Conservation (phyloP, 2,329 filamentous ascomycete genomes). For the Hypoxylon sp. region DNA sequence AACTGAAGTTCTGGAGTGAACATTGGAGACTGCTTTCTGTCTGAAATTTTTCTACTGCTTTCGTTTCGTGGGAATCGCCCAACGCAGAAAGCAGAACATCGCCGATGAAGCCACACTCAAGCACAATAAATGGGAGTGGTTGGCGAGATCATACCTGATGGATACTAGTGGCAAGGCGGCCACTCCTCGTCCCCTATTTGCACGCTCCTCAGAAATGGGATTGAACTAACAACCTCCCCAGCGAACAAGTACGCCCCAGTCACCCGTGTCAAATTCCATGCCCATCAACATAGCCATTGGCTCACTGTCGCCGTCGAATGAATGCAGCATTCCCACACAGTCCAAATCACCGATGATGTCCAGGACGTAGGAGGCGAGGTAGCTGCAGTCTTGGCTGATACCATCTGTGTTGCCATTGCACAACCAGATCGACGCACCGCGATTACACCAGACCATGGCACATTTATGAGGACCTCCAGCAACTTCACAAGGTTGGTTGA, state of each 20-base stretch:
- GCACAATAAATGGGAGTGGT: neutral
- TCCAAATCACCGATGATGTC: slow-evolving; percentile 20
- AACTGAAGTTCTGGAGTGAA: neutral
- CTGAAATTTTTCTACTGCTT: neutral
- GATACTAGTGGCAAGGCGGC: neutral
- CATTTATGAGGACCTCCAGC: slow-evolving; percentile 31
- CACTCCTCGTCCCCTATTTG: neutral
- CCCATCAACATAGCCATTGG: neutral
- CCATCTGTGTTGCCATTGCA: slow-evolving; percentile 32
- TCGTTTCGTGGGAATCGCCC: neutral
- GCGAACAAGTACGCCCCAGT: slow-evolving; percentile 25
- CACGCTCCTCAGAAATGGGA: too few relatives aligned
- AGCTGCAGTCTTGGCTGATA: slow-evolving; percentile 12
- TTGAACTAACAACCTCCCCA: slow-evolving; percentile 2
- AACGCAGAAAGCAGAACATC: neutral
- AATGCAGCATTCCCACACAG: neutral
- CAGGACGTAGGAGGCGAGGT: slow-evolving; percentile 22
- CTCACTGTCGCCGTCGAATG: neutral
- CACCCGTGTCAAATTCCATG: slow-evolving; percentile 26
- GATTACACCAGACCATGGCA: slow-evolving; percentile 20
- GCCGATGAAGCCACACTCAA: neutral
- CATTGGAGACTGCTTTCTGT: neutral
- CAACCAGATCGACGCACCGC: slow-evolving; percentile 10
- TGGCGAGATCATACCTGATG: too few relatives aligned
- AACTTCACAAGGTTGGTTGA: slow-evolving; percentile 20